These are phyloP conservation scores for Pseudogymnoascus sp. DNA, from an alignment of 2,329 filamentous ascomycete species.

Conservation along the genomic window DNA sequence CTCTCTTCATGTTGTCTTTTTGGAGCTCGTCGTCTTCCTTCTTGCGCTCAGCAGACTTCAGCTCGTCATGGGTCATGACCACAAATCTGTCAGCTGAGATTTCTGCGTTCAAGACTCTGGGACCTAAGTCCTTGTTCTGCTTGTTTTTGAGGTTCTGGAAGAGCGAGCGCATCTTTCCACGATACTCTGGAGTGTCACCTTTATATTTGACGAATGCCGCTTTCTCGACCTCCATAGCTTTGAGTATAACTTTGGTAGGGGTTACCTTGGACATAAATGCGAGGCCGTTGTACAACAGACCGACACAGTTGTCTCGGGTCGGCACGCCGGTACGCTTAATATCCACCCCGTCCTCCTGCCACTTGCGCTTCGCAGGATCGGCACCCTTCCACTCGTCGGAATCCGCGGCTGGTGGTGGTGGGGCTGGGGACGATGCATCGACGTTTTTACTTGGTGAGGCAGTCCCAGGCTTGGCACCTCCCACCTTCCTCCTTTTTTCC, in stretches of 20 bases:
- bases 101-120: conserved; percentile 65
- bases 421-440: conserved; percentile 31
- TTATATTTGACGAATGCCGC: conserved; percentile 66
- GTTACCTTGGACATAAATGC: conserved; percentile 63
- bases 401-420: conserved; percentile 31
- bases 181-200: conserved; percentile 68
- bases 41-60: conserved; percentile 78
- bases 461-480: conserved; percentile 36
- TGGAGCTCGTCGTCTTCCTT: conserved; percentile 68
- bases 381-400: conserved; percentile 40
- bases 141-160: conserved; percentile 94
- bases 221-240: conserved; percentile 73
- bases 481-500: conserved; percentile 44
- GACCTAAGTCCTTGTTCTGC: conserved; percentile 70
- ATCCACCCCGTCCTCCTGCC: conserved; percentile 73
- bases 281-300: conserved; percentile 88
- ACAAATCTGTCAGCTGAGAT: conserved; percentile 71
- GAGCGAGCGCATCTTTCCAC: conserved; percentile 80
- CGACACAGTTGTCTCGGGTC: conserved; percentile 76
- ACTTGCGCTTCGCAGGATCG: conserved; percentile 71
- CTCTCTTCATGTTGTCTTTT: conserved; percentile 93
- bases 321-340: conserved; percentile 65
- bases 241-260: conserved; percentile 62
- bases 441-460: conserved; percentile 40
- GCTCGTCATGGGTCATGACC: conserved; percentile 78